Conservation (phyloP, 2,329 filamentous ascomycete genomes). For the Lizonia empirigonia region DNA sequence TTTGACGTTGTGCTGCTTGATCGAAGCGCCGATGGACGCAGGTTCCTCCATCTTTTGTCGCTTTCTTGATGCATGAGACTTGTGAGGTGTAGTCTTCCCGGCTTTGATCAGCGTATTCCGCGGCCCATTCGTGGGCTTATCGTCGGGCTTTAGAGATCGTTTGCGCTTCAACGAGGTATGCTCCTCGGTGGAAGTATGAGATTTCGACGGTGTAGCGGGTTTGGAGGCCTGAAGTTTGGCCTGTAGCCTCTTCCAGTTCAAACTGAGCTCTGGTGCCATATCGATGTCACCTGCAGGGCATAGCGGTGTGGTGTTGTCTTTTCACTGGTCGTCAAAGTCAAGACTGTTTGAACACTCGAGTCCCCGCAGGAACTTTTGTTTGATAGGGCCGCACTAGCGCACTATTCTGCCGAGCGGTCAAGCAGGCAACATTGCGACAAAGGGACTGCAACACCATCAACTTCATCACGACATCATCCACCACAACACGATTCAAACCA, state of each 20-base stretch:
- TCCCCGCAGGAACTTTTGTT: slow-evolving; percentile 18
- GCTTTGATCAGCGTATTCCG: slow-evolving; percentile 44
- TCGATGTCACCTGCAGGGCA: slow-evolving; percentile 35
- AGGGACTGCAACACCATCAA: slow-evolving; percentile 25
- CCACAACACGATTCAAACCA: slow-evolving; percentile 34
- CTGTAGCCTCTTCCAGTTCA: slow-evolving; percentile 81
- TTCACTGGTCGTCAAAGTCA: slow-evolving; percentile 20
- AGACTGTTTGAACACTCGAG: slow-evolving; percentile 19
- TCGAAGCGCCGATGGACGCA: slow-evolving; percentile 39
- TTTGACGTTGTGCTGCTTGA: slow-evolving; percentile 51
- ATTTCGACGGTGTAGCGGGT: slow-evolving; percentile 36
- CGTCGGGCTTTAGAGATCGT: slow-evolving; percentile 30
- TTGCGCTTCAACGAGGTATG: slow-evolving; percentile 44
- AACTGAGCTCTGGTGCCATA: slow-evolving; percentile 52
- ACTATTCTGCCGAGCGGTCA: slow-evolving; percentile 19
- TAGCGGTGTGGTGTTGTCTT: slow-evolving; percentile 30
- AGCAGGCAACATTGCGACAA: slow-evolving; percentile 36
- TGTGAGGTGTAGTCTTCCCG: slow-evolving; percentile 26
- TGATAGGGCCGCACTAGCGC: slow-evolving; percentile 9
- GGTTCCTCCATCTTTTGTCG: slow-evolving; percentile 49
- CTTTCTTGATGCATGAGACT: slow-evolving; percentile 35
- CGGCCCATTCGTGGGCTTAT: slow-evolving; percentile 19
- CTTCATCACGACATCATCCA: slow-evolving; percentile 40
- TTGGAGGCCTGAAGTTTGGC: slow-evolving; percentile 55
- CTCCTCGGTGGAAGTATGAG: slow-evolving; percentile 31